A percentile compares a stretch with the other conserved stretches of the same genome.
phyloP scores from a whole-genome alignment of 208 protist species.

The Phytomonas sp. region DNA sequence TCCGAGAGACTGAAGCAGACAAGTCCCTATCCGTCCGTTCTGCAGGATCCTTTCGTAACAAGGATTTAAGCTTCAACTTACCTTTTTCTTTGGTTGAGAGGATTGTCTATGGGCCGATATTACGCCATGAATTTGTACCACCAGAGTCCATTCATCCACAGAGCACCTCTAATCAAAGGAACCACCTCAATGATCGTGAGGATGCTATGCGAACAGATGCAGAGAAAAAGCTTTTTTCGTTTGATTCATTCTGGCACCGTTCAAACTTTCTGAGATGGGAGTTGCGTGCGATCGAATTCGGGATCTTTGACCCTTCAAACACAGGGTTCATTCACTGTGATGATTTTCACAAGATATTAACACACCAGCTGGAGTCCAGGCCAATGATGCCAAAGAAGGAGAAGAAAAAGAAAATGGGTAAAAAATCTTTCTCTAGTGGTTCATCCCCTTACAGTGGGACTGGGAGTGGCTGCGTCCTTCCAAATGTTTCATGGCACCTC shows the following conservation, averaged over 20 bases:
- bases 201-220: not conserved
- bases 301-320: slow-evolving; percentile 42
- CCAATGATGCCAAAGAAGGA: not conserved
- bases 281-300: slow-evolving; percentile 55
- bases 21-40: not conserved
- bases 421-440: not conserved
- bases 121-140: not conserved
- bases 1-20: not conserved
- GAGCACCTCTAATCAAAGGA: not conserved
- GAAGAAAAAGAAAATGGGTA: not conserved
- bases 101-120: not conserved
- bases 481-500: slow-evolving; percentile 29
- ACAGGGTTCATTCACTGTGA: slow-evolving; percentile 32
- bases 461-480: not conserved
- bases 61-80: slow-evolving; percentile 22
- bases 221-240: not conserved
- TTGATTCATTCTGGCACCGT: slow-evolving; percentile 28
- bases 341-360: slow-evolving; percentile 19
- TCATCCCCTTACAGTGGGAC: slow-evolving; percentile 11
- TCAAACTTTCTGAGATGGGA: slow-evolving; percentile 54
- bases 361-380: not conserved
- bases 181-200: not conserved
- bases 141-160: not conserved
- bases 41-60: not conserved
- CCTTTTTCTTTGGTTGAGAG: not conserved